phyloP scores from a whole-genome alignment of 345 rosid species.

The Pistacia vera region DNA sequence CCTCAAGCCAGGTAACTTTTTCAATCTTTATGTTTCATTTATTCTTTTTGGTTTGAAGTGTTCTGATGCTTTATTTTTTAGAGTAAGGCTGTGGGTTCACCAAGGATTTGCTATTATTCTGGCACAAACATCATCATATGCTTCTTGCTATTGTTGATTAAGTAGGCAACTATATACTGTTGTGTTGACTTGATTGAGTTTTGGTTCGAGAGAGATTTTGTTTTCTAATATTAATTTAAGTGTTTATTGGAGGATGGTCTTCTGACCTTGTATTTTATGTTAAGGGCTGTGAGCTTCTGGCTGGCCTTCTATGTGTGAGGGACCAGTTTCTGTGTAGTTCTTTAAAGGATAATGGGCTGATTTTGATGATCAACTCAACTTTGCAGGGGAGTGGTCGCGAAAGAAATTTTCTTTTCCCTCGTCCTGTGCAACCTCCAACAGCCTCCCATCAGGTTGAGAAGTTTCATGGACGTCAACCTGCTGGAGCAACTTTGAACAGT shows the following conservation, averaged over 20 bases:
- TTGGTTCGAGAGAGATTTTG: neutral
- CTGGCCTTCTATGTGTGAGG: neutral
- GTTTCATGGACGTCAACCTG: constrained; percentile 32
- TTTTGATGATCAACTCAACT: neutral
- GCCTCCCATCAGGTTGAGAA: constrained; percentile 36
- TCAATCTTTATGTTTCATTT: neutral
- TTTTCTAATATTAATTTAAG: neutral
- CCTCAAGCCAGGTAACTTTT: constrained; percentile 62
- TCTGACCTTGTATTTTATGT: neutral
- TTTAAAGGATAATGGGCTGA: neutral
- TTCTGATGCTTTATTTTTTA: neutral
- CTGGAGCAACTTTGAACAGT: constrained; percentile 36
- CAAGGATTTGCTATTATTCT: neutral
- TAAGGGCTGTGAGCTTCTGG: neutral
- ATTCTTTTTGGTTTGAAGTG: constrained; percentile 7
- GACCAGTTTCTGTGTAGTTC: constrained; percentile 15
- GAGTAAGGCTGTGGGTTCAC: constrained; percentile 11
- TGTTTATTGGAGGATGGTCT: neutral
- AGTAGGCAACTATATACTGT: neutral
- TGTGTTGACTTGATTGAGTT: neutral
- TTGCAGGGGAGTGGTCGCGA: constrained; percentile 54
- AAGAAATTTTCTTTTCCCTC: constrained; percentile 36
- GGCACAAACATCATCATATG: neutral
- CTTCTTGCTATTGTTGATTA: neutral
- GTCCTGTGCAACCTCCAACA: constrained; percentile 35